phyloP scores from a whole-genome alignment of 441 rosid genomes.

The Populus hybrid region DNA sequence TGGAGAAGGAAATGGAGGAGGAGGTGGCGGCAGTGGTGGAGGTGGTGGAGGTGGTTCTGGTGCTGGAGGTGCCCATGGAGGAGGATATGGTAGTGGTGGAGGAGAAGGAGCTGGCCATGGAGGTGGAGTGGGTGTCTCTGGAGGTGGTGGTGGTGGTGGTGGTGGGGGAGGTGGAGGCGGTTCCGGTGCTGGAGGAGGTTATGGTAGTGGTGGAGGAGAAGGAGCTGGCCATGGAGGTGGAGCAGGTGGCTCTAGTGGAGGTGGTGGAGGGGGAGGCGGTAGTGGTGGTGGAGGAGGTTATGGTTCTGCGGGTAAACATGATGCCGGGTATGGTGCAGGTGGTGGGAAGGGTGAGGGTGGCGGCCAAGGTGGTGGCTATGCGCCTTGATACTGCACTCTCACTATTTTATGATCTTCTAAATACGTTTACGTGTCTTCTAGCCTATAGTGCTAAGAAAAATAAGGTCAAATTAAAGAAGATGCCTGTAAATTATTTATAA shows the following conservation, averaged over 20 bases:
- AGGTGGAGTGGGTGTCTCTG: constrained; percentile 13
- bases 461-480: not conserved
- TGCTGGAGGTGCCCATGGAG: constrained; percentile 12
- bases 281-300: constrained; percentile 6
- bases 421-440: not conserved
- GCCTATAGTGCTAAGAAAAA: not conserved
- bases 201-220: constrained; percentile 26
- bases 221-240: constrained; percentile 28
- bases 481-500: not conserved
- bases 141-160: constrained; percentile 11
- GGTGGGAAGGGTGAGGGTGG: not conserved
- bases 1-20: constrained; percentile 27
- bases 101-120: constrained; percentile 13
- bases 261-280: constrained; percentile 17
- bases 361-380: not conserved
- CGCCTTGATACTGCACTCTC: not conserved
- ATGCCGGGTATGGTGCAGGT: not conserved
- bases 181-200: constrained; percentile 13
- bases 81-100: constrained; percentile 15
- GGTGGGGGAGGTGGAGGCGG: constrained; percentile 29
- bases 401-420: not conserved
- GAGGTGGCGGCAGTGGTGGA: constrained; percentile 22
- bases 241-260: constrained; percentile 24
- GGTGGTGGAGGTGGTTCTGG: constrained; percentile 19
- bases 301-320: not conserved